A percentile compares a stretch with the other conserved stretches of the same genome.
Conservation (phyloP, 306 rosid genomes). For the Ziziphus jujuba region DNA sequence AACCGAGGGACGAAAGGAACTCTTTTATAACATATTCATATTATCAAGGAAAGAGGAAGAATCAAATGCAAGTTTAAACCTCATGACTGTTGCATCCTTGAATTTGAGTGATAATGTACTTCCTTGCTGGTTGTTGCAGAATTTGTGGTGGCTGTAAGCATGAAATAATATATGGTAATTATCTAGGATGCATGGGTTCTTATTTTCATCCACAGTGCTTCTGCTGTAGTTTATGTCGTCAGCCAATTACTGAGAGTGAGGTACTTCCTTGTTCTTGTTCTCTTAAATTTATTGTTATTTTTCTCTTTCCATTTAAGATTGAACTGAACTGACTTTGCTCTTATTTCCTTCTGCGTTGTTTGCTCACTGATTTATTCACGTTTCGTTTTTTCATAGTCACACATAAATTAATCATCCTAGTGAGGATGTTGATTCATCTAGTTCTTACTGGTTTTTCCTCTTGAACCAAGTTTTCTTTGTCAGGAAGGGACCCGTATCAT, state of each 20-base stretch:
- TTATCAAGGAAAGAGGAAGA: not conserved
- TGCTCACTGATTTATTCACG: not conserved
- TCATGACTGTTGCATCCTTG: not conserved
- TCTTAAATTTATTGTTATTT: conserved; percentile 13
- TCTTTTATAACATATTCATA: not conserved
- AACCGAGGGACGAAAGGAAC: not conserved
- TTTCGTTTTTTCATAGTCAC: not conserved
- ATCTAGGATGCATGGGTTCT: conserved; percentile 68
- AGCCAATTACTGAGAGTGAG: conserved; percentile 85
- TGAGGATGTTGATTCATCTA: conserved; percentile 20
- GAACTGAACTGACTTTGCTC: not conserved
- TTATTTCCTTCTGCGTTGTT: conserved; percentile 20
- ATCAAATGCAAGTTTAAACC: conserved; percentile 1
- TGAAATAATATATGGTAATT: conserved; percentile 61
- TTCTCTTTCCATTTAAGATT: not conserved
- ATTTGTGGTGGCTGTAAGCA: conserved; percentile 73
- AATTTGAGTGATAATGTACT: conserved; percentile 14
- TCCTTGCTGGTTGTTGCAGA: conserved; percentile 36
- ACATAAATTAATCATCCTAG: not conserved
- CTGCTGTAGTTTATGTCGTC: conserved; percentile 66
- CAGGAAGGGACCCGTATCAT: conserved; percentile 95
- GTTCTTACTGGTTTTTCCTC: conserved; percentile 50
- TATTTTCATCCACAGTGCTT: conserved; percentile 87
- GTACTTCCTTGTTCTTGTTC: conserved; percentile 41
- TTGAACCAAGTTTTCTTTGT: conserved; percentile 85